Conservation (phyloP, 805 yeast species). For the Sugiyamaella mastotermitis region DNA sequence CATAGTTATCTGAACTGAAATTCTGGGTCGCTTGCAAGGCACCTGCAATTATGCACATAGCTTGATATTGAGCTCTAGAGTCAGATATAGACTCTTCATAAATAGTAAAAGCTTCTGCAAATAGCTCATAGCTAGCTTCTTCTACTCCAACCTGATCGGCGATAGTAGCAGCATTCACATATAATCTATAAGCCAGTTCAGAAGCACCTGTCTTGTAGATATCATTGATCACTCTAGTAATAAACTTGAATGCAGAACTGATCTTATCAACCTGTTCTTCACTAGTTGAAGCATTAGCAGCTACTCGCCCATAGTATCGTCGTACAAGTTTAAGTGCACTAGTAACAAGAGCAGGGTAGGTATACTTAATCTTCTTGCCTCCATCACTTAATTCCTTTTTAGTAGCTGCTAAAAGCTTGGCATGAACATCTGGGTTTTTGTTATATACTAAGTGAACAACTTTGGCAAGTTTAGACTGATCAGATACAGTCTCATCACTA, state of each 20-base stretch:
- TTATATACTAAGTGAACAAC: conserved; percentile 58
- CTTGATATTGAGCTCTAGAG: conserved; percentile 48
- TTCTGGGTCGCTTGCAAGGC: conserved; percentile 47
- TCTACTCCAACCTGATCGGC: conserved; percentile 73
- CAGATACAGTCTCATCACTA: conserved; percentile 24
- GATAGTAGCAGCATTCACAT: conserved; percentile 61
- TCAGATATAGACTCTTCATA: conserved; percentile 64
- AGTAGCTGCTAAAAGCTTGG: conserved; percentile 41
- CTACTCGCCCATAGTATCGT: conserved; percentile 28
- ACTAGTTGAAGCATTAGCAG: conserved; percentile 9
- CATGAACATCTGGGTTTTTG: conserved; percentile 41
- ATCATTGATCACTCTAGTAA: conserved; percentile 65
- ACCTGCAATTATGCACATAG: conserved; percentile 45
- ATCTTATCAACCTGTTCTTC: conserved; percentile 24
- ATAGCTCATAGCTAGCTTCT: conserved; percentile 79
- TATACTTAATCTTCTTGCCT: conserved; percentile 48
- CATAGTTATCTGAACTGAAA: conserved; percentile 63
- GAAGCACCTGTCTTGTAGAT: conserved; percentile 37
- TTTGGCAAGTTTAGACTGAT: conserved; percentile 45
- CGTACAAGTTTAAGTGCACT: conserved; percentile 56
- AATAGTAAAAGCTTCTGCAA: conserved; percentile 78
- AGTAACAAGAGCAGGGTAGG: conserved; percentile 72
- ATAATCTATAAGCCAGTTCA: conserved; percentile 36
- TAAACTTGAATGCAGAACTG: conserved; percentile 62
- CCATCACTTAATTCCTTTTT: conserved; percentile 49